These are phyloP conservation scores for Cordyceps farinosa DNA, from an alignment of 2,329 filamentous ascomycete species.

Conservation along the genomic window DNA sequence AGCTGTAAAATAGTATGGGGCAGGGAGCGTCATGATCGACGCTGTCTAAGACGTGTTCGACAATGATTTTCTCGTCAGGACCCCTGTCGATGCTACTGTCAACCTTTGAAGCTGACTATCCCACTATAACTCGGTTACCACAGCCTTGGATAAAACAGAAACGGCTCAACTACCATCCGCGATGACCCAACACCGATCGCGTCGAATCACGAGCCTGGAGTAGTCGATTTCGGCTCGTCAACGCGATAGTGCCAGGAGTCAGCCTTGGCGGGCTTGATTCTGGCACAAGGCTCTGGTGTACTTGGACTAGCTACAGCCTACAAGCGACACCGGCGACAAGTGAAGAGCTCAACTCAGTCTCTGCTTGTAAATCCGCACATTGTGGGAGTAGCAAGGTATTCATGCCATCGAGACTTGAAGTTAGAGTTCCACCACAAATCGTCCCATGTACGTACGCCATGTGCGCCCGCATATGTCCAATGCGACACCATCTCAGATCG, in stretches of 20 bases:
- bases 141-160: neutral
- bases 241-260: no score
- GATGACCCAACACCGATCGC: neutral
- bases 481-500: neutral
- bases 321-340: no score
- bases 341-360: no score
- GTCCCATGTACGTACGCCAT: no score
- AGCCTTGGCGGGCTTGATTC: no score
- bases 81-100: neutral
- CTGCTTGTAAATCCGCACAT: no score
- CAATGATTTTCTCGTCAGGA: neutral
- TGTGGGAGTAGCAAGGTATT: no score
- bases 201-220: neutral
- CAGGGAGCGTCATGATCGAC: slow-evolving; percentile 5
- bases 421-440: neutral
- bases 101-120: neutral
- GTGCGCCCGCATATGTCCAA: neutral
- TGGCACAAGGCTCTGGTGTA: no score
- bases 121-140: neutral
- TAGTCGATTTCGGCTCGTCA: no score
- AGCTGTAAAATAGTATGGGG: slow-evolving; percentile 1
- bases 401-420: no score
- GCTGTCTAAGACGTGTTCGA: neutral
- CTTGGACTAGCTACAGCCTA: no score
- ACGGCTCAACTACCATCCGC: neutral